phyloP scores from a whole-genome alignment of 805 yeast species.

The Danielia reshetovae region DNA sequence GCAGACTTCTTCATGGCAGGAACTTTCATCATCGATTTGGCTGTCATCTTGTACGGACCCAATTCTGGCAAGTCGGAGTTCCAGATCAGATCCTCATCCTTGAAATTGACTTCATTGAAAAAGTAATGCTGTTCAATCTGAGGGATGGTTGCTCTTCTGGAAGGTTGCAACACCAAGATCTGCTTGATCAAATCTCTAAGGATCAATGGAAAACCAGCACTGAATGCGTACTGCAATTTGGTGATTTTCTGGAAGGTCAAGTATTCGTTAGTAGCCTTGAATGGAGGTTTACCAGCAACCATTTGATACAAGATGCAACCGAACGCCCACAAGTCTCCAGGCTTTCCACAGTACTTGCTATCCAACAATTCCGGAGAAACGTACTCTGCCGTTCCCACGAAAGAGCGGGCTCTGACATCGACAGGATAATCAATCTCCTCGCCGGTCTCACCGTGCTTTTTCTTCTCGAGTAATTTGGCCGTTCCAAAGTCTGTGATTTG shows the following conservation, averaged over 20 bases:
- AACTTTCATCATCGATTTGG: constrained; percentile 74
- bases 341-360: constrained; percentile 62
- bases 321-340: constrained; percentile 60
- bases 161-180: constrained; percentile 69
- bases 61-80: constrained; percentile 57
- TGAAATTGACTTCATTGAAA: constrained; percentile 67
- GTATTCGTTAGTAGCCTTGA: constrained; percentile 79
- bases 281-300: constrained; percentile 72
- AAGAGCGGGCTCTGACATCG: constrained; percentile 69
- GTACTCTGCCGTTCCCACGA: constrained; percentile 84
- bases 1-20: constrained; percentile 63
- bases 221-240: constrained; percentile 71
- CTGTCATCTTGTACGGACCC: constrained; percentile 69
- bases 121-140: constrained; percentile 67
- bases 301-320: constrained; percentile 59
- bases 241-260: constrained; percentile 78
- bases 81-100: constrained; percentile 67
- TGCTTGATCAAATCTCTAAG: constrained; percentile 65
- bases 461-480: constrained; percentile 63
- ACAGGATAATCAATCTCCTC: constrained; percentile 50
- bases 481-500: constrained; percentile 85
- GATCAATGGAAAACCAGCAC: constrained; percentile 53
- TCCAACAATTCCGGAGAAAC: constrained; percentile 79
- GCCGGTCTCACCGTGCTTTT: constrained; percentile 32
- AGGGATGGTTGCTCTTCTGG: constrained; percentile 53